Conservation (phyloP, 2,329 filamentous ascomycete genomes). For the Acrocalymma vagum region DNA sequence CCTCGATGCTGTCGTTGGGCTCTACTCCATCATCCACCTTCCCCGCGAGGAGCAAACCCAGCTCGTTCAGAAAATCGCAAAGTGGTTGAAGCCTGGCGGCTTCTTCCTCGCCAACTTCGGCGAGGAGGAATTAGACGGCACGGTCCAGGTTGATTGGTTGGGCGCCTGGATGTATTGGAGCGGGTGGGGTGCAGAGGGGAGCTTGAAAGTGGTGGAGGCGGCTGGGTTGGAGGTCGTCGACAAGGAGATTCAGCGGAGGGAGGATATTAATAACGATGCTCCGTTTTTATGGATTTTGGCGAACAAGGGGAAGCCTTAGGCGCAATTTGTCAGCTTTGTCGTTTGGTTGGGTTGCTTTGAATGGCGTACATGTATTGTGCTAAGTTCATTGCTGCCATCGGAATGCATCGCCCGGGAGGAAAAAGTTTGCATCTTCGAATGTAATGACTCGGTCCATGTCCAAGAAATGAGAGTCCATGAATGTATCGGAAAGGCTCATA, state of each 20-base stretch:
- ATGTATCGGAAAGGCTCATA: slow-evolving; percentile 37
- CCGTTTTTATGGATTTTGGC: slow-evolving; percentile 42
- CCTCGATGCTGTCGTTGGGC: slow-evolving; percentile 60
- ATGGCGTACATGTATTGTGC: no score
- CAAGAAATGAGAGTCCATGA: slow-evolving; percentile 43
- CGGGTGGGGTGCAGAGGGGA: slow-evolving; percentile 47
- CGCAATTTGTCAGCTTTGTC: no score
- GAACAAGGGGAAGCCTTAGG: slow-evolving; percentile 17
- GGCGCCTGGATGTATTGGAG: slow-evolving; percentile 52
- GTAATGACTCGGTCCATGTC: slow-evolving; percentile 46
- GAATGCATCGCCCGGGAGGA: slow-evolving; percentile 37
- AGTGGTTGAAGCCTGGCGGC: slow-evolving; percentile 63
- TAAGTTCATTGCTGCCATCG: slow-evolving; percentile 29
- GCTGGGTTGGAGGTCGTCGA: slow-evolving; percentile 33
- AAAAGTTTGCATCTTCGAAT: slow-evolving; percentile 45
- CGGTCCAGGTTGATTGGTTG: slow-evolving; percentile 40
- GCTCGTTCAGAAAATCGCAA: slow-evolving; percentile 54
- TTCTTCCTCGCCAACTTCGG: slow-evolving; percentile 53
- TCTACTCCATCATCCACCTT: slow-evolving; percentile 66
- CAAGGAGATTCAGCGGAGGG: slow-evolving; percentile 31
- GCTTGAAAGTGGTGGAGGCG: slow-evolving; percentile 37
- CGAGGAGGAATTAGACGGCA: slow-evolving; percentile 22
- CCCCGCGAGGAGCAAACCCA: slow-evolving; percentile 59
- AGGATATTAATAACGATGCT: slow-evolving; percentile 27
- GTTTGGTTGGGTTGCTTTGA: slow-evolving; percentile 3